phyloP scores from a whole-genome alignment of 1,284 basidiomycete species.

The Boletus albobrunnescens region DNA sequence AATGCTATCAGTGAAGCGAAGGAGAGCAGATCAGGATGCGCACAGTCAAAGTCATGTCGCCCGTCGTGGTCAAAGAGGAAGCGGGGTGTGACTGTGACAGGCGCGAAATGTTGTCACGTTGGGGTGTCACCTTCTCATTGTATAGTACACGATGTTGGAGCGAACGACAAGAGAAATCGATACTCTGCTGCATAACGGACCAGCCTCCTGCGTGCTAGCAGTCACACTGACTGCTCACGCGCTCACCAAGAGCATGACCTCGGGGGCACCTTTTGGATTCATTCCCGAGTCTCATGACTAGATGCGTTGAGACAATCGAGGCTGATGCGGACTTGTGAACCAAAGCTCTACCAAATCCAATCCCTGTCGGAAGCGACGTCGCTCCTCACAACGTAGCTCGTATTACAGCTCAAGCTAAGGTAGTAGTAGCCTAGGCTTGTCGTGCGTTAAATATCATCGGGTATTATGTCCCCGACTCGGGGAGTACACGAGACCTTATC shows the following conservation, averaged over 20 bases:
- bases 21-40: slow-evolving; percentile 4
- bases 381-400: neutral
- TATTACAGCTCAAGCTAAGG: neutral
- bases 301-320: too few relatives aligned
- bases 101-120: slow-evolving; percentile 18
- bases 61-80: slow-evolving; percentile 20
- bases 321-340: too few relatives aligned
- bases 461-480: neutral
- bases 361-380: neutral
- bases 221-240: too few relatives aligned
- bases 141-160: too few relatives aligned
- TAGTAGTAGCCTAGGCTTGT: neutral
- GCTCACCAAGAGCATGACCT: too few relatives aligned
- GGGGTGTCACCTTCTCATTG: too few relatives aligned
- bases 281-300: neutral
- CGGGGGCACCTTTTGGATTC: too few relatives aligned
- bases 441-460: neutral
- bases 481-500: too few relatives aligned
- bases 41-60: slow-evolving; percentile 20
- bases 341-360: too few relatives aligned
- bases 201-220: too few relatives aligned
- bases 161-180: too few relatives aligned
- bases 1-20: neutral
- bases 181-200: neutral
- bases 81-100: slow-evolving; percentile 18